Evolutionary conservation across 164 flowering plant species (phyloP), one percentile per base, ranked within the genome.

Genomic region (Cinnamomum chago): DNA sequence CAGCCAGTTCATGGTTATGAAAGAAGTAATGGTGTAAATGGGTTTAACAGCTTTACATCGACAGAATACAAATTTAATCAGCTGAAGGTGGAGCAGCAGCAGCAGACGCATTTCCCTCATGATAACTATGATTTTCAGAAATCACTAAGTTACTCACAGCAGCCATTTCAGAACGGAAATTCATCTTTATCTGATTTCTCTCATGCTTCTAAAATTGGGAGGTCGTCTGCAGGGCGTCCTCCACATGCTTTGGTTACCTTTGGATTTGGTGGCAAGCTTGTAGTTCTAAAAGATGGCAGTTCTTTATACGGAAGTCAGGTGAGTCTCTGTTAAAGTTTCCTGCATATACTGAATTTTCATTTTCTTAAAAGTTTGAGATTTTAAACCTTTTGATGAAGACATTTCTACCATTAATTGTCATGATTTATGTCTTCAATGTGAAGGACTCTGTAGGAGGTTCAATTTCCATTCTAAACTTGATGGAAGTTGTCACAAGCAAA

Each of bases 221-320:
- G 95, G 73, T 88, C 97, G 67, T 88, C 97, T 50, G 95, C 90
- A n/a, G 94, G 95, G 33, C 97, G 96, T 72, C 99, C 99, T 77
- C 87, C 93, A 3, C 98, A 94, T 90, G 91, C 99, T 10, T 78
- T 96, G 76, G 95, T 94, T 74, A 83, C 92, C 52, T 96, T 96
- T 86, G 99, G 99, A 13, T 96, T 96, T 87, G 99, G 99, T 70
- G 99, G 99, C 75, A 96, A 94, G 79, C 91, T 96, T 50, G 80
- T 96, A 70, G 88, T 92, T 35, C 84, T 90, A 90, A 96, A 89
- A 83, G 84, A 86, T 77, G 77, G 17, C 65, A 76, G 65, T 79
- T 74, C 84, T 75, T 58, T 69, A 30, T 85, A 78, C 81, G 88
- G 84, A 66, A 85, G 79, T 80, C 94, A 92, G 97, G 98, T 95